Conservation (phyloP, 805 yeast genomes). For the Nadsonia fulvescens region DNA sequence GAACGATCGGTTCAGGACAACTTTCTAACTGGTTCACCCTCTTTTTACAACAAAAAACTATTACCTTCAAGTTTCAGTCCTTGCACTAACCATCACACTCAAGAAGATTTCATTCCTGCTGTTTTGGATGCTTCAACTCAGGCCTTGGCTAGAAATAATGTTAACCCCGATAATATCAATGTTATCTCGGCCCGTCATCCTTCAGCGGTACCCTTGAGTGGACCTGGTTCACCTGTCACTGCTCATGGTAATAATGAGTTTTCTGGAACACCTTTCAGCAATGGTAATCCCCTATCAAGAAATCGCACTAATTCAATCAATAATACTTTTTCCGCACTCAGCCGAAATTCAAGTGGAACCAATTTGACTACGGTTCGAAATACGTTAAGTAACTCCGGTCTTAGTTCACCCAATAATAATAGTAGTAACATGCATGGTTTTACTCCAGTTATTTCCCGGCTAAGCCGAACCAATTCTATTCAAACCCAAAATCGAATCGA, state of each 20-base stretch:
- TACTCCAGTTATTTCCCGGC: constrained; percentile 1
- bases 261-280: constrained; percentile 5
- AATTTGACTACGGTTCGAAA: too few species aligned
- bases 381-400: too few species aligned
- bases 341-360: constrained; percentile 4
- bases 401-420: too few species aligned
- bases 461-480: neutral
- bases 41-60: constrained; percentile 2
- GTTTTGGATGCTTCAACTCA: constrained; percentile 65
- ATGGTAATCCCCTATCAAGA: constrained; percentile 2
- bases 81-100: constrained; percentile 22
- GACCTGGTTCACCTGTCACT: constrained; percentile 5
- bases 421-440: too few species aligned
- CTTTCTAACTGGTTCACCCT: constrained; percentile 1
- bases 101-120: constrained; percentile 62
- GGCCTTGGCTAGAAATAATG: constrained; percentile 33
- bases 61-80: constrained; percentile 3
- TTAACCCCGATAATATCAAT: constrained; percentile 52
- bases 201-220: constrained; percentile 15
- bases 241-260: constrained; percentile 3
- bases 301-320: constrained; percentile 4
- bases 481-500: neutral
- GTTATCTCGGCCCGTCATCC: constrained; percentile 48
- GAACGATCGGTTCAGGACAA: constrained; percentile 54
- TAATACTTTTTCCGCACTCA: constrained; percentile 3